Base-by-base conservation (phyloP, 2,329 filamentous ascomycete species). In the Thielaviopsis populi region DNA sequence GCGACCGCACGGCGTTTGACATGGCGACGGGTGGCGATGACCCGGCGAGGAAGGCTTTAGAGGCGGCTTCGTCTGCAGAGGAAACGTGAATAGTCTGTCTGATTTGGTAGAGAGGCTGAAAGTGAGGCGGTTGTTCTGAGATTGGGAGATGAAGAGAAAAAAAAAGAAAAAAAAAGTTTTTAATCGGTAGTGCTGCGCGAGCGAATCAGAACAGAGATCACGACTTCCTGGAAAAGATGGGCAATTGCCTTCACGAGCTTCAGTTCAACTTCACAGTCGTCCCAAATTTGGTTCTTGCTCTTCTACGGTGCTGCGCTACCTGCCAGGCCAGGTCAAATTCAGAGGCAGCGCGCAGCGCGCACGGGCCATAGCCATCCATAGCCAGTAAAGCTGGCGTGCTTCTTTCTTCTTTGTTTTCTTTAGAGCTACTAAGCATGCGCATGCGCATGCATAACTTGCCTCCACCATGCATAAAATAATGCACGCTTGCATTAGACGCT, bases 1-100 rank as follows among this genome's bases (percentile, higher is more conserved):
- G 58, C 24, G 65, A 56, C 30, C 59, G 61, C n/a, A 54, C 56
- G n/a, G 41, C 48, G 53, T 56, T 56, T 56, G 53, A 56, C 53
- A 56, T 56, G 53, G 30, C 40, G 61, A 41, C 17, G 37, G n/a
- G 13, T 54, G 19, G 61, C 13, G n/a, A 65, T 37, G 41, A 30
- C 33, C 43, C 33, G 22, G 15, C n/a, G 56, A 64, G 30, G 10
- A 33, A 40, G 54, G 13, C 15, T 8, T 7, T 15, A 50, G 15
- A 50, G 15, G 22, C 46, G 10, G 5, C 8, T 37, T 37, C 1
- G 33, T n/a, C n/a, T n/a, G n/a, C n/a, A n/a, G 33, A 37, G 33
- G 3, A 37, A 37, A 37, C 5, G 33, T 37, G 33, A 37, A 37
- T 37, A 37, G 33, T 10, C 3, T 37, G 33, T n/a, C n/a, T n/a